Conservation (phyloP, 805 yeast genomes). For the Candida nonsorbophila region DNA sequence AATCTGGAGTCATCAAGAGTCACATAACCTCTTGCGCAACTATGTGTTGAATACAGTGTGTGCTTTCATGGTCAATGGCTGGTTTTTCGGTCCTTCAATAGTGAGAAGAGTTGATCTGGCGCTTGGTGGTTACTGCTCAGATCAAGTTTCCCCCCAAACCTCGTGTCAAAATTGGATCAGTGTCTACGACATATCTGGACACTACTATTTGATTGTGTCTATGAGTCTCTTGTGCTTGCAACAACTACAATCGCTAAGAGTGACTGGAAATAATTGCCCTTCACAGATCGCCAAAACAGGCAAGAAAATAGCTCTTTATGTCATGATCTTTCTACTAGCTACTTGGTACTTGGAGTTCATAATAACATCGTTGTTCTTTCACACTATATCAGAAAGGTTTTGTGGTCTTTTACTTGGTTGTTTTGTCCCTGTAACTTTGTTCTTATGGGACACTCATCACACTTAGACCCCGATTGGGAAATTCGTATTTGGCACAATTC, state of each 20-base stretch:
- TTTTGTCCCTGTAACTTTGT: constrained; percentile 16
- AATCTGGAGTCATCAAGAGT: too few species aligned
- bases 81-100: constrained; percentile 32
- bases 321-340: too few species aligned
- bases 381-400: constrained; percentile 41
- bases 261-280: too few species aligned
- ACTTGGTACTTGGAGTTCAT: constrained; percentile 37
- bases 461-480: background rate
- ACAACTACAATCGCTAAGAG: too few species aligned
- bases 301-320: too few species aligned
- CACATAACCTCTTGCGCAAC: too few species aligned
- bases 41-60: constrained; percentile 3
- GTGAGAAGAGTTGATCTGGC: constrained; percentile 25
- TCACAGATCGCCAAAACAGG: too few species aligned
- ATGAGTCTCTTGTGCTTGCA: too few species aligned
- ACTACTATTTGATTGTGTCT: constrained; percentile 40
- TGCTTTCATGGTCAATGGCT: constrained; percentile 8
- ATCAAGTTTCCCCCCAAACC: constrained; percentile 1
- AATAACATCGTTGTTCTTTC: constrained; percentile 46
- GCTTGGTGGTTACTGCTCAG: constrained; percentile 36
- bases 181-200: constrained; percentile 54
- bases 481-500: constrained; percentile 3
- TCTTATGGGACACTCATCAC: background rate
- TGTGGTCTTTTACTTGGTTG: constrained; percentile 39
- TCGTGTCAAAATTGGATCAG: constrained; percentile 36